These are phyloP conservation scores for Microcera coccophila DNA, from an alignment of 2,329 filamentous ascomycete species.

Conservation along the genomic window DNA sequence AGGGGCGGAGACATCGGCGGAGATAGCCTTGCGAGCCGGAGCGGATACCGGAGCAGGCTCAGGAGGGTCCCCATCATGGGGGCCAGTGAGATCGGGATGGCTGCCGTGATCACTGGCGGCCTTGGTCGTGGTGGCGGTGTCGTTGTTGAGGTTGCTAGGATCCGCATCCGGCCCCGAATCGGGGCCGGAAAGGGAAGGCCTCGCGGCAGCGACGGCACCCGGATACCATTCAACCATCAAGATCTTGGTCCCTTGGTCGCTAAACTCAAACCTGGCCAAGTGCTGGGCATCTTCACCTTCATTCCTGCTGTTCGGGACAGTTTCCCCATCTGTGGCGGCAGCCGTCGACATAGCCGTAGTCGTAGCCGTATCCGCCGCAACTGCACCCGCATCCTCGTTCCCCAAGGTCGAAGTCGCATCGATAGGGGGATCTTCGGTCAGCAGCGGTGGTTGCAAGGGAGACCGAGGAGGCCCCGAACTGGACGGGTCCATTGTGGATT, in stretches of 20 bases:
- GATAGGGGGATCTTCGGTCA: slow-evolving; percentile 20
- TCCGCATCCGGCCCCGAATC: neutral
- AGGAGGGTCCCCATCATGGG: neutral
- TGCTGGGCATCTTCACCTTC: slow-evolving; percentile 26
- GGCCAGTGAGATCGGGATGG: neutral
- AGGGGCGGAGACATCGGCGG: slow-evolving; percentile 18
- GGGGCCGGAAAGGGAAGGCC: slow-evolving; percentile 11
- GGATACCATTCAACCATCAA: slow-evolving; percentile 88
- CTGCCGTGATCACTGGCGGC: neutral
- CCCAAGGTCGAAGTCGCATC: slow-evolving; percentile 5
- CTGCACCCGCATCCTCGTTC: neutral
- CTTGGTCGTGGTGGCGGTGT: neutral
- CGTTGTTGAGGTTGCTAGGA: neutral
- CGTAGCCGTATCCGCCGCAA: neutral
- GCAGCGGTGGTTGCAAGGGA: slow-evolving; percentile 20
- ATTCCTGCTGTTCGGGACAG: neutral
- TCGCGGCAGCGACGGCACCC: slow-evolving; percentile 13
- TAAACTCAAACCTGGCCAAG: slow-evolving; percentile 78
- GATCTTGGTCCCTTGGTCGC: slow-evolving; percentile 83
- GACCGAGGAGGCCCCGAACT: slow-evolving; percentile 34
- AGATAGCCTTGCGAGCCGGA: slow-evolving; percentile 3
- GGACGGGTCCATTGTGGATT: slow-evolving; percentile 12
- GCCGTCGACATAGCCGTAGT: neutral
- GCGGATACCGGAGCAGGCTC: neutral
- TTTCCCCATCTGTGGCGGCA: neutral